Conservation (phyloP, 1,284 basidiomycete species). For the Psilocybe mexicana region DNA sequence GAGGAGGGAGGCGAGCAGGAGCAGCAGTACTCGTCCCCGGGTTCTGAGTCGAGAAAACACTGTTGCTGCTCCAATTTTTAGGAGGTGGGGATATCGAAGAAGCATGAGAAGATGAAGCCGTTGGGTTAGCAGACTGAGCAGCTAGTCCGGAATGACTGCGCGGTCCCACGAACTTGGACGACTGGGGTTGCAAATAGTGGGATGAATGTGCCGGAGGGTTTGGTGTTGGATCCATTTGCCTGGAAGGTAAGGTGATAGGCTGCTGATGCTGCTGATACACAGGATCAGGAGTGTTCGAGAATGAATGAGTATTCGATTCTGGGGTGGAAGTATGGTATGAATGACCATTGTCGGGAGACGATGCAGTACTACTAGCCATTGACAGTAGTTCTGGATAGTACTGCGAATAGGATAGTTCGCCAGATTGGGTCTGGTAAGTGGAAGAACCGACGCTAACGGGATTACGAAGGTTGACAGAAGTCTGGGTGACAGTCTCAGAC, state of each 20-base stretch:
- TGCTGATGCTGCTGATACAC: constrained; percentile 24
- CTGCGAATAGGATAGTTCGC: constrained; percentile 21
- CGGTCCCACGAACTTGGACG: constrained; percentile 12
- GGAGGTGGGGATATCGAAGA: constrained; percentile 23
- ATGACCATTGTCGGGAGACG: constrained; percentile 22
- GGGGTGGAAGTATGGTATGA: constrained; percentile 24
- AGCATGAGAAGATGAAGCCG: constrained; percentile 24
- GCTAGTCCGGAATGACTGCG: constrained; percentile 9
- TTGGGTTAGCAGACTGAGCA: constrained; percentile 17
- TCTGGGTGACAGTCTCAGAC: constrained; percentile 20
- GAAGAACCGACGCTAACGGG: constrained; percentile 7
- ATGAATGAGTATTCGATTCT: constrained; percentile 25
- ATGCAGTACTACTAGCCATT: constrained; percentile 16
- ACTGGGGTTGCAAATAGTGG: constrained; percentile 16
- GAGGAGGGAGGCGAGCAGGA: not conserved
- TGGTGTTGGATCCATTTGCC: constrained; percentile 13
- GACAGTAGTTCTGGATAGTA: constrained; percentile 22
- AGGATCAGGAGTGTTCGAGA: constrained; percentile 28
- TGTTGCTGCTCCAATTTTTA: constrained; percentile 19
- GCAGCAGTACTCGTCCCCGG: constrained; percentile 1
- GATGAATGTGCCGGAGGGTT: constrained; percentile 19
- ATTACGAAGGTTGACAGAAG: constrained; percentile 15
- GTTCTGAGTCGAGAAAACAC: constrained; percentile 4
- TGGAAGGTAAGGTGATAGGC: constrained; percentile 11
- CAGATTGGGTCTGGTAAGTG: constrained; percentile 22